Percentiles rank a stretch among this genome's conserved stretches.
Conservation (phyloP, 345 rosid genomes). For the Durio zibethinus region DNA sequence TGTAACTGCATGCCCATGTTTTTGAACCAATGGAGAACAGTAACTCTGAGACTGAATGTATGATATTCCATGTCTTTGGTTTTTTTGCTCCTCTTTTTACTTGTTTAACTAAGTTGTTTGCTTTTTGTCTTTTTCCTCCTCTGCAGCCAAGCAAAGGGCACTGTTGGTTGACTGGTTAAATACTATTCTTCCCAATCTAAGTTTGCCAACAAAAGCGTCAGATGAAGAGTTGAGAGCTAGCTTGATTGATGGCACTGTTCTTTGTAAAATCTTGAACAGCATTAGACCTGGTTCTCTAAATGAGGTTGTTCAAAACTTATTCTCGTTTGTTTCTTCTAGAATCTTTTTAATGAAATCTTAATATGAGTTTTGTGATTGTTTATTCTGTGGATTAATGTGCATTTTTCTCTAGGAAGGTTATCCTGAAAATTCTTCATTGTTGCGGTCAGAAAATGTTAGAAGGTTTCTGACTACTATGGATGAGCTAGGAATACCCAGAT, state of each 20-base stretch:
- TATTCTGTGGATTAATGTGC: conserved; percentile 8
- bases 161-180: conserved; percentile 51
- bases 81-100: background rate
- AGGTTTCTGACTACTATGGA: conserved; percentile 64
- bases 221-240: conserved; percentile 28
- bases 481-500: conserved; percentile 59
- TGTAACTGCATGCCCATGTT: conserved; percentile 19
- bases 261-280: conserved; percentile 40
- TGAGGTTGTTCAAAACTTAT: conserved; percentile 35
- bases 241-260: conserved; percentile 43
- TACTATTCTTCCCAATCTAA: conserved; percentile 31
- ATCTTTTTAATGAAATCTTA: background rate
- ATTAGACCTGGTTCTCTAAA: conserved; percentile 42
- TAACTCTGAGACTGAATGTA: conserved; percentile 35
- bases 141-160: conserved; percentile 36
- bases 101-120: conserved; percentile 30
- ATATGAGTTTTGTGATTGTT: conserved; percentile 2
- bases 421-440: conserved; percentile 29
- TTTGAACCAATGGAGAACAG: conserved; percentile 15
- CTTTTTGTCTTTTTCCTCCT: background rate
- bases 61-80: background rate
- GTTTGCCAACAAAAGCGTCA: conserved; percentile 40
- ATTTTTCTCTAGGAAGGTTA: conserved; percentile 43
- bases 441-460: conserved; percentile 43
- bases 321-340: background rate